phyloP scores from a whole-genome alignment of 345 rosid genomes.

The Cochlearia excelsa region DNA sequence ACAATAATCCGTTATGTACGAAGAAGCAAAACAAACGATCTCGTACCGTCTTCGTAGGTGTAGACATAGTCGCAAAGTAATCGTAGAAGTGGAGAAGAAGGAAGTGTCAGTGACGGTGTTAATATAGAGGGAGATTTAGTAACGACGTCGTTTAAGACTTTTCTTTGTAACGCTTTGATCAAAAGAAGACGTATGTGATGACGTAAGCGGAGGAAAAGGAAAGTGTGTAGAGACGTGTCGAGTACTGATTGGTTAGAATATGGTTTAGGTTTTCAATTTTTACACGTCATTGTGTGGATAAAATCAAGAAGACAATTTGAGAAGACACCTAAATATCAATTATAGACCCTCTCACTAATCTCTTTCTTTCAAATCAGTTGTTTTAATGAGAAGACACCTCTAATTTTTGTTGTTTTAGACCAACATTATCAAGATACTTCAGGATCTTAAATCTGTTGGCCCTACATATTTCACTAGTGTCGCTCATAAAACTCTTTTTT shows the following conservation, averaged over 20 bases:
- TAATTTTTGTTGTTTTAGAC: no score
- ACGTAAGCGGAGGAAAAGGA: conserved; percentile 16
- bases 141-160: conserved; percentile 32
- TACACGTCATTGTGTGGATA: conserved; percentile 30
- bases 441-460: no score
- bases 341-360: no score
- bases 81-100: conserved; percentile 27
- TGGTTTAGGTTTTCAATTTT: neutral
- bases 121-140: conserved; percentile 15
- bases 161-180: conserved; percentile 14
- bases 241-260: neutral
- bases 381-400: no score
- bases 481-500: no score
- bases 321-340: no score
- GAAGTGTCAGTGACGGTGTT: conserved; percentile 27
- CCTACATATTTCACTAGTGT: no score
- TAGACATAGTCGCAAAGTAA: conserved; percentile 46
- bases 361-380: no score
- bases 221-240: neutral
- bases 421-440: no score
- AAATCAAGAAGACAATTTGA: no score
- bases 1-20: conserved; percentile 16
- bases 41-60: conserved; percentile 52
- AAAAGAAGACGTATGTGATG: conserved; percentile 22
- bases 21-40: neutral